Base-by-base conservation (phyloP, 306 rosid species). In the Dryas alaskensis region DNA sequence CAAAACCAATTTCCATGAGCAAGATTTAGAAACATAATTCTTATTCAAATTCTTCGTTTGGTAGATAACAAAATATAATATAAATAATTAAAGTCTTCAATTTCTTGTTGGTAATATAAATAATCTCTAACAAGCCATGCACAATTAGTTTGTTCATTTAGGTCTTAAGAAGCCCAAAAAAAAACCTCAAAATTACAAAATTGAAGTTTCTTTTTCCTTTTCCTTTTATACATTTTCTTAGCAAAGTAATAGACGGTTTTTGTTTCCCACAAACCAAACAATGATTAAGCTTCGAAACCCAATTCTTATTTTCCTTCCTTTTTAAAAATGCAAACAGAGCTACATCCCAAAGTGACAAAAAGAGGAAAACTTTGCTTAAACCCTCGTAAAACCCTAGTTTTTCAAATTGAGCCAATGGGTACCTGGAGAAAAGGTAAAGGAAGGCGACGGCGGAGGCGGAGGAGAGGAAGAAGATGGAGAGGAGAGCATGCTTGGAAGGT, bases 361-460 rank as follows among this genome's bases (percentile, higher is more conserved):
- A 67, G 0, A 4, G 10, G 6, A 48, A 37, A 37, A n/a, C 16
- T 50, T 51, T 17, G 39, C 66, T 74, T 69, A 74, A 74, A 69
- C 67, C 79, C 69, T 31, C 14, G 37, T 4, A 75, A 69, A 75
- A 69, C 83, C 80, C 83, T 69, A 79, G 25, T 0, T 44, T 31
- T 59, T 53, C n/a, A 45, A 65, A 45, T 46, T 45, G 25, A 73
- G 66, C 4, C 7, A 64, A 3, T 44, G n/a, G 8, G 69, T 46
- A 93, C 98, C 90, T 79, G 88, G 87, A 82, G 67, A 86, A 44
- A 69, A 87, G 49, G n/a, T 83, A 60, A 74, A 92, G 83, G 77
- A 92, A 81, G 70, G 86, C 84, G 72, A 87, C 77, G 58, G 93
- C 86, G 37, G 96, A 84, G 62, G 83, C 87, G 48, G 88, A 82